Evolutionary conservation across 2,329 filamentous ascomycete species (phyloP).

Genomic region (Diplocarpon mali): DNA sequence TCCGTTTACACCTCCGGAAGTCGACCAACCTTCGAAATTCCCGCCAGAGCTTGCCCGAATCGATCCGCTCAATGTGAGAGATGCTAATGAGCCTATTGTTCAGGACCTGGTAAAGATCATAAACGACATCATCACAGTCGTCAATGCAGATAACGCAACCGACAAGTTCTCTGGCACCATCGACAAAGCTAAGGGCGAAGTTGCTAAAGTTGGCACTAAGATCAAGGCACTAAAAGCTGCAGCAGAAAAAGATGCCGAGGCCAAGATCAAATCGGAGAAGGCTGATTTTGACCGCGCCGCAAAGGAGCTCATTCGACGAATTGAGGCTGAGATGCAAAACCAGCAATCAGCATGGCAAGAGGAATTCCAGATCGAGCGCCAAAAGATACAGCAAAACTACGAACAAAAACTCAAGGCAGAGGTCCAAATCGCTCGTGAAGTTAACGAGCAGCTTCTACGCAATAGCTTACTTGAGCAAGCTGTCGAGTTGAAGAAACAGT

Average conservation of each 20-base stretch:
- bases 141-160: constrained; percentile 76
- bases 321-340: constrained; percentile 69
- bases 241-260: constrained; percentile 63
- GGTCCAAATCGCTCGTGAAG: constrained; percentile 64
- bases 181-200: constrained; percentile 73
- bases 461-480: constrained; percentile 88
- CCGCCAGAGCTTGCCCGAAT: constrained; percentile 55
- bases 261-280: constrained; percentile 46
- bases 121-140: constrained; percentile 88
- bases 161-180: constrained; percentile 70
- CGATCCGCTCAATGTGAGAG: constrained; percentile 63
- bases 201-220: constrained; percentile 66
- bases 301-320: constrained; percentile 74
- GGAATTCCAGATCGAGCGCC: constrained; percentile 82
- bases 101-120: constrained; percentile 91
- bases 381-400: constrained; percentile 66
- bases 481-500: constrained; percentile 75
- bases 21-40: constrained; percentile 53
- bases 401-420: constrained; percentile 70
- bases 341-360: constrained; percentile 77
- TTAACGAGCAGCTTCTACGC: constrained; percentile 71
- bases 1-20: constrained; percentile 41
- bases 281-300: constrained; percentile 79
- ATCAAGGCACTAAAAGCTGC: constrained; percentile 62
- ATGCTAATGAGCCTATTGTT: constrained; percentile 75